phyloP scores from a whole-genome alignment of 176 grass and related monocot species.

The maize (Zea mays) region DNA sequence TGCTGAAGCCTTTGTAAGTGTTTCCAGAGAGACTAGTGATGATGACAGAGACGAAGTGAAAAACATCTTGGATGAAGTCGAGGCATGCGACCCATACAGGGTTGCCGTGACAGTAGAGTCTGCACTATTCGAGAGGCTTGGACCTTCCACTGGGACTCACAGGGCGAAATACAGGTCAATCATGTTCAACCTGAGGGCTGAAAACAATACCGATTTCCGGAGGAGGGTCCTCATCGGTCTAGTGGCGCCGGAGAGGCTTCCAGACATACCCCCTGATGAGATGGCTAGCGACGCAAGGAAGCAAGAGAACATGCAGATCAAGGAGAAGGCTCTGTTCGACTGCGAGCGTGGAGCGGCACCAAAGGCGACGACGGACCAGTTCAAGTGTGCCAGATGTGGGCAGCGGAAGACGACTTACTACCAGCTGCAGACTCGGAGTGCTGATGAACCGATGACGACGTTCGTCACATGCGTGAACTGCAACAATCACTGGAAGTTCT shows the following conservation, averaged over 20 bases:
- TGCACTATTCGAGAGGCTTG: slow-evolving; percentile 66
- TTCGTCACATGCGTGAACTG: slow-evolving; percentile 93
- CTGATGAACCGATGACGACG: slow-evolving; percentile 89
- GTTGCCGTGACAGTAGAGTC: slow-evolving; percentile 76
- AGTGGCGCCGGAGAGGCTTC: slow-evolving; percentile 53
- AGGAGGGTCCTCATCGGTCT: slow-evolving; percentile 64
- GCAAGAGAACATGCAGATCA: slow-evolving; percentile 70
- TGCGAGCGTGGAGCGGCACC: slow-evolving; percentile 64
- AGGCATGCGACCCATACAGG: slow-evolving; percentile 67
- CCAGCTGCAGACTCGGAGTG: slow-evolving; percentile 84
- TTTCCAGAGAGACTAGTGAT: slow-evolving; percentile 61
- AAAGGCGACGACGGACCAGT: slow-evolving; percentile 84
- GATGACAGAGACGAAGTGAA: slow-evolving; percentile 64
- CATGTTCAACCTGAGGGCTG: slow-evolving; percentile 78
- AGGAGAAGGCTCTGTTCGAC: slow-evolving; percentile 78
- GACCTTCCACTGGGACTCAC: slow-evolving; percentile 59
- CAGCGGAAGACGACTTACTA: slow-evolving; percentile 81
- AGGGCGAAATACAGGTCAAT: slow-evolving; percentile 85
- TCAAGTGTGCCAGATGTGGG: slow-evolving; percentile 73
- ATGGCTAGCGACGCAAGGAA: slow-evolving; percentile 81
- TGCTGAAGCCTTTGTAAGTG: slow-evolving; percentile 72
- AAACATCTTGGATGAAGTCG: slow-evolving; percentile 63
- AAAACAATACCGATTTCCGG: slow-evolving; percentile 78
- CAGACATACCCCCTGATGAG: slow-evolving; percentile 54
- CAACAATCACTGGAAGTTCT: slow-evolving; percentile 96